Evolutionary conservation across 192 early-diverging fungal species (phyloP).

Genomic region (Radiomyces spectabilis): DNA sequence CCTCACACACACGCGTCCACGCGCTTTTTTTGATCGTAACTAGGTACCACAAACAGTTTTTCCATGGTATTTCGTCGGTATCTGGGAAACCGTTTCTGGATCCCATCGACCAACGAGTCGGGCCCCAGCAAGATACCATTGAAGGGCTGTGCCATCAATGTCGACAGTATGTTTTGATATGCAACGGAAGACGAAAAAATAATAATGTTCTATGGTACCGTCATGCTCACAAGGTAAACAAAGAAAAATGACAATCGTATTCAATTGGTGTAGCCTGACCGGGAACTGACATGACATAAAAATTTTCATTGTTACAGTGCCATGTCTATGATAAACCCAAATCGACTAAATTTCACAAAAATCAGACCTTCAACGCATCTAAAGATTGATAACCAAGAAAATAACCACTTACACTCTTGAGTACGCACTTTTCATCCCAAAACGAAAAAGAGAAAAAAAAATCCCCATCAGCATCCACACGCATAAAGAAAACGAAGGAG

Average conservation of each 20-base stretch:
- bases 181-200: slow-evolving; percentile 58
- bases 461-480: too few species aligned
- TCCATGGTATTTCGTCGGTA: slow-evolving; percentile 78
- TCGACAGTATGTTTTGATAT: slow-evolving; percentile 68
- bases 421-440: too few species aligned
- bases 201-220: slow-evolving; percentile 78
- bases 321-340: slow-evolving; percentile 28
- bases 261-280: background rate
- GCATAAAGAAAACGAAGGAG: too few species aligned
- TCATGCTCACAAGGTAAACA: slow-evolving; percentile 67
- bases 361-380: too few species aligned
- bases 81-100: slow-evolving; percentile 68
- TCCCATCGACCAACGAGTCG: slow-evolving; percentile 63
- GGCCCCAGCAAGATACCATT: slow-evolving; percentile 49
- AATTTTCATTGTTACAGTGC: slow-evolving; percentile 11
- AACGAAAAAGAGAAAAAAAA: too few species aligned
- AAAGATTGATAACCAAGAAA: too few species aligned
- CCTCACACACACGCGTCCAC: background rate
- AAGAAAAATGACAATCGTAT: background rate
- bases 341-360: too few species aligned
- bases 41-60: slow-evolving; percentile 81
- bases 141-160: slow-evolving; percentile 85
- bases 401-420: too few species aligned
- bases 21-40: background rate
- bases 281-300: background rate